phyloP scores from a whole-genome alignment of 164 flowering plant species.

The Paratinospora sagittata region DNA sequence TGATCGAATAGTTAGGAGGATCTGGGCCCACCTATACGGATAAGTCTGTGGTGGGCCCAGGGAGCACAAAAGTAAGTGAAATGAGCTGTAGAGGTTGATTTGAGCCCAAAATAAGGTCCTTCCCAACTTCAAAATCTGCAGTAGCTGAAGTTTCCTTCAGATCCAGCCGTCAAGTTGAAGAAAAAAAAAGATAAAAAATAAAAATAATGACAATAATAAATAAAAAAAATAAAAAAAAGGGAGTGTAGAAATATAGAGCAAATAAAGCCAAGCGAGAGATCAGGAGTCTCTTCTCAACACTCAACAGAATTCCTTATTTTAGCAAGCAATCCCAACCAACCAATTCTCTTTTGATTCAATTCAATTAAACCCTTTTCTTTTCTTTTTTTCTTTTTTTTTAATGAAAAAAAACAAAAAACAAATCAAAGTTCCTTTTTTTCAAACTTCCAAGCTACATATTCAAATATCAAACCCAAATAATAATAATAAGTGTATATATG shows the following conservation, averaged over 20 bases:
- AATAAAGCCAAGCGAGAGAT: constrained; percentile 25
- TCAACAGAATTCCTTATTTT: constrained; percentile 20
- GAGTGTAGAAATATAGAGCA: constrained; percentile 3
- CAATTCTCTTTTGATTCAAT: constrained; percentile 5
- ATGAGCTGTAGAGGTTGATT: neutral
- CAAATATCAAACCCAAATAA: neutral
- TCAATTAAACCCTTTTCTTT: neutral
- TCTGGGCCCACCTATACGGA: neutral
- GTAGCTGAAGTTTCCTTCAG: constrained; percentile 3
- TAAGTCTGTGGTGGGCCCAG: constrained; percentile 3
- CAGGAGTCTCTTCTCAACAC: constrained; percentile 17
- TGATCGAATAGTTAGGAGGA: neutral
- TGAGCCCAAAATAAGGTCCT: neutral
- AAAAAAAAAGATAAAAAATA: too few species aligned
- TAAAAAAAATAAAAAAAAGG: constrained; percentile 9
- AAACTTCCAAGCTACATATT: too few species aligned
- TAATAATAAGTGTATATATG: neutral
- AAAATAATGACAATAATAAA: too few species aligned
- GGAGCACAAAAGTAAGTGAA: neutral
- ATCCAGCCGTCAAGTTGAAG: constrained; percentile 1
- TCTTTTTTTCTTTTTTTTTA: too few species aligned
- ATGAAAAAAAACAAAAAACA: too few species aligned
- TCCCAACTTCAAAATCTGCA: neutral
- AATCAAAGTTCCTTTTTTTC: too few species aligned
- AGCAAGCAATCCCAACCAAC: constrained; percentile 21